A percentile compares a stretch with the other conserved stretches of the same genome.
phyloP scores from a whole-genome alignment of 208 protist species.

The Chromosphaera perkinsii region DNA sequence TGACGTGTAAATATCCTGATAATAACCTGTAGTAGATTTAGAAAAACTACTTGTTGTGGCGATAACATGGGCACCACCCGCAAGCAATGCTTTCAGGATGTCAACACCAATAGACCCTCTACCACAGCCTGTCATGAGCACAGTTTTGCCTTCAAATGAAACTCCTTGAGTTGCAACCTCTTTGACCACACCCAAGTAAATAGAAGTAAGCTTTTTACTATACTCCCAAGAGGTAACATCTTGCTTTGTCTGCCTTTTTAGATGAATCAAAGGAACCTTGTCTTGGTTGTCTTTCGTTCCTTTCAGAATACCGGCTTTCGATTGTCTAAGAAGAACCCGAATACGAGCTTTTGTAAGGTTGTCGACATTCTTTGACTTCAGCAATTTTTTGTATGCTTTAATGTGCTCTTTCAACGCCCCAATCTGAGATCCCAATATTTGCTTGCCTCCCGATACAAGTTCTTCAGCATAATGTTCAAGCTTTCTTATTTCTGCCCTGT shows the following conservation, averaged over 20 bases:
- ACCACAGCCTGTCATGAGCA: slow-evolving; percentile 62
- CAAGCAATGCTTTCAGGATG: slow-evolving; percentile 49
- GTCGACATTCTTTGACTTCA: no score
- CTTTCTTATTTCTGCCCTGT: slow-evolving; percentile 29
- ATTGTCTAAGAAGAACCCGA: no score
- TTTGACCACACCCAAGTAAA: not conserved
- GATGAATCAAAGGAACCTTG: no score
- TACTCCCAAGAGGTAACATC: no score
- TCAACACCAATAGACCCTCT: slow-evolving; percentile 55
- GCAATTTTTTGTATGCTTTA: no score
- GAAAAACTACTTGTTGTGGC: slow-evolving; percentile 56
- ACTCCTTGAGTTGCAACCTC: slow-evolving; percentile 49
- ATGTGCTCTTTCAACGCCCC: no score
- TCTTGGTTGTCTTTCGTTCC: no score
- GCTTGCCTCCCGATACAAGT: no score
- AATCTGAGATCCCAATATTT: no score
- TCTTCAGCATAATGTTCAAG: slow-evolving; percentile 35
- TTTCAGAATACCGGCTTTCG: no score
- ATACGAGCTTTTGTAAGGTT: no score
- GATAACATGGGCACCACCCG: slow-evolving; percentile 42
- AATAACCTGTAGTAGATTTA: slow-evolving; percentile 41
- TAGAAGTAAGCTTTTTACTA: not conserved
- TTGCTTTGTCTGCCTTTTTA: no score
- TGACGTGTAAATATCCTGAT: slow-evolving; percentile 55
- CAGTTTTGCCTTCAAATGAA: slow-evolving; percentile 51